A percentile compares a stretch with the other conserved stretches of the same genome.
Conservation (phyloP, 2,329 filamentous ascomycete genomes). For the Raffaelea ambrosiae region DNA sequence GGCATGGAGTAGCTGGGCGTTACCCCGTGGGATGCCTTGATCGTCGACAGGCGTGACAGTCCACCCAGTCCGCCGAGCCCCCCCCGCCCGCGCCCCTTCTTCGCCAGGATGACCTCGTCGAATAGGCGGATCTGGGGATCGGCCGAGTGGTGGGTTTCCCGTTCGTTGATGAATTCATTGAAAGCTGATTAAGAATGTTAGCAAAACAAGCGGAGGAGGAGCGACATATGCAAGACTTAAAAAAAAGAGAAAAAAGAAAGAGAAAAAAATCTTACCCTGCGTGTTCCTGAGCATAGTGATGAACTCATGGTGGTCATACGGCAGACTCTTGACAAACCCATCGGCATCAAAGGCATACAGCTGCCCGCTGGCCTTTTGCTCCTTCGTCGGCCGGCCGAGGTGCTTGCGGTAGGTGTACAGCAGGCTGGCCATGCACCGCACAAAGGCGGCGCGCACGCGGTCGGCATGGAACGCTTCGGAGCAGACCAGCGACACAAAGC, state of each 20-base stretch:
- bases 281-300: slow-evolving; percentile 56
- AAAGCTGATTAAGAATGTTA: slow-evolving; percentile 45
- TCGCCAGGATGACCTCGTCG: slow-evolving; percentile 76
- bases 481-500: slow-evolving; percentile 55
- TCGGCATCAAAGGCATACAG: slow-evolving; percentile 57
- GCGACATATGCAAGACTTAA: background rate
- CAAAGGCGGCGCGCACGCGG: slow-evolving; percentile 54
- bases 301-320: slow-evolving; percentile 59
- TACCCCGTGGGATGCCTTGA: slow-evolving; percentile 46
- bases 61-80: slow-evolving; percentile 45
- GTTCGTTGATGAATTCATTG: slow-evolving; percentile 78
- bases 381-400: slow-evolving; percentile 48
- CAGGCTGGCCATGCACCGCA: slow-evolving; percentile 56
- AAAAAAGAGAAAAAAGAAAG: background rate
- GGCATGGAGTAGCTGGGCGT: slow-evolving; percentile 30
- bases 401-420: slow-evolving; percentile 60
- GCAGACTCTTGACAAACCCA: slow-evolving; percentile 55
- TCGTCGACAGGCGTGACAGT: slow-evolving; percentile 52
- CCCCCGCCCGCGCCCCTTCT: slow-evolving; percentile 58
- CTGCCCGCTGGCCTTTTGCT: slow-evolving; percentile 53
- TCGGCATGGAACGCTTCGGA: slow-evolving; percentile 54
- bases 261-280: slow-evolving; percentile 40
- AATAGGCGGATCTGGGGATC: slow-evolving; percentile 66
- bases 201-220: background rate
- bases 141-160: slow-evolving; percentile 55